Conservation (phyloP, 148 eudicot species). For the Linanthus parryae region DNA sequence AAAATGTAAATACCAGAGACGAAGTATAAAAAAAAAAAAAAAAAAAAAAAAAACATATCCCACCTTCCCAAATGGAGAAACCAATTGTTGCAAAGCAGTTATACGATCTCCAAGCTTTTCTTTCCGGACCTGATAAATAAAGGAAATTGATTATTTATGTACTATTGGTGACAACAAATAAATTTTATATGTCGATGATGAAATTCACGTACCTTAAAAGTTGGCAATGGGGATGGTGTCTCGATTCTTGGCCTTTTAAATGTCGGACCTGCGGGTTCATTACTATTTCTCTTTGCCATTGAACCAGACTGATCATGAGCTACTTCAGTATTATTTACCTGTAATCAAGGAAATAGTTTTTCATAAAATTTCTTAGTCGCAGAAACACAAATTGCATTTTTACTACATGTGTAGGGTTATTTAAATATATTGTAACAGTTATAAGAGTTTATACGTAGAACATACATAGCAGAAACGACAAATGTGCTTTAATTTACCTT, state of each 20-base stretch:
- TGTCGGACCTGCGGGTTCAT: conserved; percentile 41
- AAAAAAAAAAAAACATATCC: conserved; percentile 6
- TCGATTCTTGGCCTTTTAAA: conserved; percentile 60
- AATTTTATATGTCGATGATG: neutral
- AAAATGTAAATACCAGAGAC: neutral
- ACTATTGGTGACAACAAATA: neutral
- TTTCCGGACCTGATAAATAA: conserved; percentile 59
- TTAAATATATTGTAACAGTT: too few relatives aligned
- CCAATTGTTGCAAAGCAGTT: conserved; percentile 89
- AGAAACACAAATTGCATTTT: too few relatives aligned
- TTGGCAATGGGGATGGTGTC: conserved; percentile 74
- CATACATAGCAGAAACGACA: too few relatives aligned
- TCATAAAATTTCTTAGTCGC: neutral
- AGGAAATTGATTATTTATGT: neutral
- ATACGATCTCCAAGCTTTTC: conserved; percentile 94
- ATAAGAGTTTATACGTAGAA: too few relatives aligned
- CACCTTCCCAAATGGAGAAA: conserved; percentile 95
- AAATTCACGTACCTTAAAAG: conserved; percentile 61
- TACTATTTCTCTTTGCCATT: conserved; percentile 20
- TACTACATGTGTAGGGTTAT: too few relatives aligned
- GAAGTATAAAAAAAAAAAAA: neutral
- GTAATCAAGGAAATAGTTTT: neutral
- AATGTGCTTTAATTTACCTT: conserved; percentile 54
- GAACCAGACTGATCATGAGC: conserved; percentile 17
- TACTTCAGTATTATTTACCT: conserved; percentile 20